phyloP scores from a whole-genome alignment of 805 yeast species.

The Pichia phayaonensis region DNA sequence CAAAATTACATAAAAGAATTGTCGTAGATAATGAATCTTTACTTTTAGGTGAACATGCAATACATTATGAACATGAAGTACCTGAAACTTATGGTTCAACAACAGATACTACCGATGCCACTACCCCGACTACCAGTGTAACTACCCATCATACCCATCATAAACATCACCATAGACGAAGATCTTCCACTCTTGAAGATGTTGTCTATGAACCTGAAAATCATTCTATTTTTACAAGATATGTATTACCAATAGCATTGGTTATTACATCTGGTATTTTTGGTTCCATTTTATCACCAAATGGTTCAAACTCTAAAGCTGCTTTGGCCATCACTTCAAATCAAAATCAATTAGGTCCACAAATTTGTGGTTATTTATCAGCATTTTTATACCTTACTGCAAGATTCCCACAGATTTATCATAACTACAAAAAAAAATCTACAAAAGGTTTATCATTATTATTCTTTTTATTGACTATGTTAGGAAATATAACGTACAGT shows the following conservation, averaged over 20 bases:
- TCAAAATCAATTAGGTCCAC: slow-evolving; percentile 33
- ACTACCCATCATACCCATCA: neutral
- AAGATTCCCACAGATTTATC: slow-evolving; percentile 73
- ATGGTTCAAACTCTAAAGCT: slow-evolving; percentile 9
- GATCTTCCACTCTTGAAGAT: slow-evolving; percentile 42
- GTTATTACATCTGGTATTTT: slow-evolving; percentile 55
- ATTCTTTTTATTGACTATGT: slow-evolving; percentile 64
- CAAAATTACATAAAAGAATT: neutral
- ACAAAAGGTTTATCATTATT: slow-evolving; percentile 81
- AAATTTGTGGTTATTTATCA: slow-evolving; percentile 60
- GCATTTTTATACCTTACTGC: slow-evolving; percentile 68
- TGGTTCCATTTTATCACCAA: slow-evolving; percentile 49
- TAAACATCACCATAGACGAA: slow-evolving; percentile 9
- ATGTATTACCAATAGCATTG: slow-evolving; percentile 51
- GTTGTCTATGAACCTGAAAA: slow-evolving; percentile 40
- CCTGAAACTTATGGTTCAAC: neutral
- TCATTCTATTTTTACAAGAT: slow-evolving; percentile 41
- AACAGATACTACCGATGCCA: neutral
- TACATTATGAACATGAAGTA: slow-evolving; percentile 5
- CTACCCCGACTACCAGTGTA: too few relatives aligned
- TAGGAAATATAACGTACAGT: slow-evolving; percentile 72
- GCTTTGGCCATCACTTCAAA: slow-evolving; percentile 3
- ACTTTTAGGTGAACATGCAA: slow-evolving; percentile 20
- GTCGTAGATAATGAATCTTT: slow-evolving; percentile 27
- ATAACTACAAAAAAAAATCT: slow-evolving; percentile 69